Evolutionary conservation across 805 yeast genomes (phyloP), one percentile per base, ranked within the genome.

Genomic region (Dipodascopsis tothii): DNA sequence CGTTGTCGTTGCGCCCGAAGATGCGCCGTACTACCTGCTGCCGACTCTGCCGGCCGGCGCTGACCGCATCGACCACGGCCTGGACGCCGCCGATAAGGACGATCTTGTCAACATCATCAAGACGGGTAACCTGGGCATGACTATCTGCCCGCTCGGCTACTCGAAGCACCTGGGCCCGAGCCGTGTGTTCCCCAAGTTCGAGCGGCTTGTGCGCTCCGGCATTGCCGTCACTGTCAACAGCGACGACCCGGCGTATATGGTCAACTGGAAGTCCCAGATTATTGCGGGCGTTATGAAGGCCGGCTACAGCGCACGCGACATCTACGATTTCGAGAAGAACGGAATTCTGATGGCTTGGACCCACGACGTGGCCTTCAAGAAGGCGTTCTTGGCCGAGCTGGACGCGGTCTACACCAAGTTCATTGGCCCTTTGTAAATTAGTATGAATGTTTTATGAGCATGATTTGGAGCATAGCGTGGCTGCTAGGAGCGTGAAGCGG

Each of bases 181-280:
- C n/a, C 6, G 33, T 2, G 48, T 44, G 6, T 44, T 44, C 19
- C 22, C 28, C 7, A 40, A 40, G 23, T 36, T 44, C 4, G 33
- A 23, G 14, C 4, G 3, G 14, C 22, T 44, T 3, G 30, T 28
- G 37, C 11, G 25, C 6, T 17, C 33, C 17, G 48, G 44, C 2
- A 25, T 44, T 17, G 44, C 48, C 21, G 19, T 44, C n/a, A 22
- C 38, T 9, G 33, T 44, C 3, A 44, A 44, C 34, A 44, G 48
- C 22, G 48, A 44, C 25, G 48, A 44, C 16, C 48, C 48, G 2
- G 48, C 48, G 14, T 44, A 44, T 16, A 44, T 44, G 48, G 33
- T 36, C 35, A 17, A 44, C 9, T 44, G 37, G 17, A 41, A 40
- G 21, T 28, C 36, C 14, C 25, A 21, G 18, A 44, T 44, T 14